Evolutionary conservation across 306 rosid genomes (phyloP).

Genomic region (Urtica urens): DNA sequence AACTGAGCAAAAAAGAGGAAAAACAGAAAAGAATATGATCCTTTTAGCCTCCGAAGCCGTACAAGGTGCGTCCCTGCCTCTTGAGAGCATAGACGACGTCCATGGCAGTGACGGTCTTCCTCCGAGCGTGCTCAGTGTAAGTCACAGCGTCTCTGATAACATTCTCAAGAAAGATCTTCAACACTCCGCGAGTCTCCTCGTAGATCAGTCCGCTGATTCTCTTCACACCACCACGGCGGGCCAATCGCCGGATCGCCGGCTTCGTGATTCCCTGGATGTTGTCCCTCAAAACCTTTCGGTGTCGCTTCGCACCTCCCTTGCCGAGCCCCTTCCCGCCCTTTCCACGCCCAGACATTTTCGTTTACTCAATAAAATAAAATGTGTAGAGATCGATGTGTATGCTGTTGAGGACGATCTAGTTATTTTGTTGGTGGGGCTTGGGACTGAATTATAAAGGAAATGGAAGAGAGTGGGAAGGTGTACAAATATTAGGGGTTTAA

Average conservation of each 20-base stretch:
- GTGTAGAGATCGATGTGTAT: too few species aligned
- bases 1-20: too few species aligned
- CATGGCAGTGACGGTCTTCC: constrained; percentile 48
- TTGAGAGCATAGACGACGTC: constrained; percentile 40
- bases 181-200: constrained; percentile 40
- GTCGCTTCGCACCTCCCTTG: constrained; percentile 51
- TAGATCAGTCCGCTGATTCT: constrained; percentile 43
- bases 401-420: too few species aligned
- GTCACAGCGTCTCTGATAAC: constrained; percentile 47
- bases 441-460: too few species aligned
- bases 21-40: too few species aligned
- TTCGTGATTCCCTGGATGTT: constrained; percentile 46
- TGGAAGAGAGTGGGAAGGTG: too few species aligned
- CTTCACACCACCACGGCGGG: constrained; percentile 44
- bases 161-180: constrained; percentile 39
- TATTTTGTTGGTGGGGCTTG: too few species aligned
- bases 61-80: constrained; percentile 43
- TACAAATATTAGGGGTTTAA: too few species aligned
- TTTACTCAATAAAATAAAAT: too few species aligned
- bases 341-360: constrained; percentile 44
- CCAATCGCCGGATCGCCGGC: constrained; percentile 43
- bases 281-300: constrained; percentile 39
- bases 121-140: constrained; percentile 35
- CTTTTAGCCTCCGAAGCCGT: constrained; percentile 42
- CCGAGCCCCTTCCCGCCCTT: constrained; percentile 58